These are phyloP conservation scores for Sclerotinia nivalis DNA, from an alignment of 2,329 filamentous ascomycete species.

Conservation along the genomic window DNA sequence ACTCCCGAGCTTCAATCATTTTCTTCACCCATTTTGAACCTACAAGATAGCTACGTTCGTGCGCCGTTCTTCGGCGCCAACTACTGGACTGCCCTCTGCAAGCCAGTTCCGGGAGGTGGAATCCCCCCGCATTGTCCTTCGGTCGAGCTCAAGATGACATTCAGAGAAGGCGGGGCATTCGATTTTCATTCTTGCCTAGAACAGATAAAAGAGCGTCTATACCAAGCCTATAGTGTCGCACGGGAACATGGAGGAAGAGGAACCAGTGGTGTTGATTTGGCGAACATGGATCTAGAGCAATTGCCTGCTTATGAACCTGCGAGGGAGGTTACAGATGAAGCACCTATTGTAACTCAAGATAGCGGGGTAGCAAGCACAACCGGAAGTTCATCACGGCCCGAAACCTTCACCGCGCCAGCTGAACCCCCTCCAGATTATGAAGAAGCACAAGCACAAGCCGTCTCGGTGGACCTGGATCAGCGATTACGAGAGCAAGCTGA, in stretches of 20 bases:
- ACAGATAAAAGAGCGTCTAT: conserved; percentile 77
- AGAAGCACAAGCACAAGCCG: conserved; percentile 75
- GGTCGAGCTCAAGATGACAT: conserved; percentile 81
- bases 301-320: conserved; percentile 80
- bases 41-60: conserved; percentile 81
- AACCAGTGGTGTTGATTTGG: conserved; percentile 51
- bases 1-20: conserved; percentile 76
- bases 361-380: conserved; percentile 28
- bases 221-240: conserved; percentile 76
- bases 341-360: conserved; percentile 30
- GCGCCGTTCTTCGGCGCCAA: conserved; percentile 93
- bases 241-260: conserved; percentile 62
- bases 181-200: conserved; percentile 86
- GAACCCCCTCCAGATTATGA: conserved; percentile 92
- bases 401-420: conserved; percentile 49
- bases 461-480: conserved; percentile 61
- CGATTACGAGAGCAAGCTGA: conserved; percentile 75
- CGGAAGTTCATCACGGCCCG: conserved; percentile 24
- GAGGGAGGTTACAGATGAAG: conserved; percentile 31
- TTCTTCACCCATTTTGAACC: conserved; percentile 81
- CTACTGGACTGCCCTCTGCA: conserved; percentile 79
- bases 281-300: conserved; percentile 77
- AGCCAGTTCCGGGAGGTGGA: conserved; percentile 79
- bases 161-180: conserved; percentile 93
- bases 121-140: conserved; percentile 72